phyloP scores from a whole-genome alignment of 2,329 filamentous ascomycete species.

The Hypoxylon sp. region DNA sequence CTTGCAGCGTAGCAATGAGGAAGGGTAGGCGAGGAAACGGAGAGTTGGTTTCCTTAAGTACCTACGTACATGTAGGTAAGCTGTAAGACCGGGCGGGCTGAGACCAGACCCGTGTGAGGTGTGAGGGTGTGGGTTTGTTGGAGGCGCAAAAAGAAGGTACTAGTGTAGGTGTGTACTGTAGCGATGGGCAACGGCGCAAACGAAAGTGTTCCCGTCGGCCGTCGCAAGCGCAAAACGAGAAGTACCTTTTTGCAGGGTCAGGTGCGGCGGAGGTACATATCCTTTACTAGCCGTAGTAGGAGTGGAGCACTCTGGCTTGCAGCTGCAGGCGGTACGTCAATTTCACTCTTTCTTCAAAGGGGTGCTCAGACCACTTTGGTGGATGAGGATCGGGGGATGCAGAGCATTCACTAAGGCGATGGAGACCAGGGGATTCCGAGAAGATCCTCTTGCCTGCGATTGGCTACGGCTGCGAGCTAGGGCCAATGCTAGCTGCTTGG shows the following conservation, averaged over 20 bases:
- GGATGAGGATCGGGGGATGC: conserved; percentile 40
- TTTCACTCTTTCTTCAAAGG: conserved; percentile 13
- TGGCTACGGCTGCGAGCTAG: conserved; percentile 32
- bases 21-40: conserved; percentile 37
- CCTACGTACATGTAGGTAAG: conserved; percentile 5
- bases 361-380: conserved; percentile 35
- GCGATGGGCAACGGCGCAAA: conserved; percentile 27
- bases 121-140: conserved; percentile 6
- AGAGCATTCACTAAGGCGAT: conserved; percentile 39
- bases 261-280: conserved; percentile 2
- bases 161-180: conserved; percentile 3
- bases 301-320: conserved; percentile 29
- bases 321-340: conserved; percentile 34
- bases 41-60: conserved; percentile 25
- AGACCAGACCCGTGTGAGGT: conserved; percentile 24
- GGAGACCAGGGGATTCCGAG: conserved; percentile 25
- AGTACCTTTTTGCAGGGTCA: conserved; percentile 16
- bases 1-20: conserved; percentile 32
- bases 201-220: conserved; percentile 8
- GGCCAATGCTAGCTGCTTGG: conserved; percentile 35
- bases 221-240: neutral
- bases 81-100: conserved; percentile 34
- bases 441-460: conserved; percentile 23
- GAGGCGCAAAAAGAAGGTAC: conserved; percentile 17
- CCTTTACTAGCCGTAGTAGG: conserved; percentile 16